phyloP scores from a whole-genome alignment of 352 stramenopile species.

The Globisporangium perplexum region DNA sequence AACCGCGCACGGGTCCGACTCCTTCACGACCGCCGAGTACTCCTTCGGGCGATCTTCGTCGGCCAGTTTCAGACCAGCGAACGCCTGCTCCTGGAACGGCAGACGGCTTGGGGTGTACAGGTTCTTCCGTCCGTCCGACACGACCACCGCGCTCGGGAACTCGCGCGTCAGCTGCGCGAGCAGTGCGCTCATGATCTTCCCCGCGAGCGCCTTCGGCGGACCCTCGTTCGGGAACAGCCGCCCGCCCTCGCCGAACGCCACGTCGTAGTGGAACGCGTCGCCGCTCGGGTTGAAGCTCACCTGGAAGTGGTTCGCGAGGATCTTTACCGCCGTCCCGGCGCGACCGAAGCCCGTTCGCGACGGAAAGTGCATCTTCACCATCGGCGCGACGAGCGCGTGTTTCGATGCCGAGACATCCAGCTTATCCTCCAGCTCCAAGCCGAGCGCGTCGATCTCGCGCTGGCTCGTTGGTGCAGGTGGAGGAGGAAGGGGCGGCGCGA shows the following conservation, averaged over 20 bases:
- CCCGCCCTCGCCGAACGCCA: slow-evolving; percentile 36
- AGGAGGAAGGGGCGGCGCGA: not conserved
- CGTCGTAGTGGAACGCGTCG: slow-evolving; percentile 75
- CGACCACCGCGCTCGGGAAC: slow-evolving; percentile 29
- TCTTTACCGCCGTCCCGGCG: slow-evolving; percentile 26
- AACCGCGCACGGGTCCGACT: slow-evolving; percentile 46
- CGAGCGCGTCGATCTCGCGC: slow-evolving; percentile 9
- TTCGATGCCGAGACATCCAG: slow-evolving; percentile 13
- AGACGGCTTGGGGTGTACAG: slow-evolving; percentile 38
- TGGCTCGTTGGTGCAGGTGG: not conserved
- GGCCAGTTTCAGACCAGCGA: slow-evolving; percentile 25
- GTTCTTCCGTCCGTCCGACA: slow-evolving; percentile 55
- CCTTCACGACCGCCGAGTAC: slow-evolving; percentile 53
- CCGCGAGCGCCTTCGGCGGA: slow-evolving; percentile 46
- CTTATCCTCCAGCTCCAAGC: slow-evolving; percentile 36
- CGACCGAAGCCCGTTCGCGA: slow-evolving; percentile 52
- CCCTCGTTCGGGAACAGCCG: slow-evolving; percentile 35
- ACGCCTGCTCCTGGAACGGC: slow-evolving; percentile 40
- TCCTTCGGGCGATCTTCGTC: slow-evolving; percentile 36
- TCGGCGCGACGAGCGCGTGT: slow-evolving; percentile 23
- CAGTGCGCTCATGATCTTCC: slow-evolving; percentile 52
- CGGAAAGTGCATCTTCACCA: slow-evolving; percentile 39
- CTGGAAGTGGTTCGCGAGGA: slow-evolving; percentile 64
- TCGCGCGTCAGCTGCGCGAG: slow-evolving; percentile 29
- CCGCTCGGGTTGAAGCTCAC: slow-evolving; percentile 40